Conservation (phyloP, 2,329 filamentous ascomycete genomes). For the Didymella glomerata region DNA sequence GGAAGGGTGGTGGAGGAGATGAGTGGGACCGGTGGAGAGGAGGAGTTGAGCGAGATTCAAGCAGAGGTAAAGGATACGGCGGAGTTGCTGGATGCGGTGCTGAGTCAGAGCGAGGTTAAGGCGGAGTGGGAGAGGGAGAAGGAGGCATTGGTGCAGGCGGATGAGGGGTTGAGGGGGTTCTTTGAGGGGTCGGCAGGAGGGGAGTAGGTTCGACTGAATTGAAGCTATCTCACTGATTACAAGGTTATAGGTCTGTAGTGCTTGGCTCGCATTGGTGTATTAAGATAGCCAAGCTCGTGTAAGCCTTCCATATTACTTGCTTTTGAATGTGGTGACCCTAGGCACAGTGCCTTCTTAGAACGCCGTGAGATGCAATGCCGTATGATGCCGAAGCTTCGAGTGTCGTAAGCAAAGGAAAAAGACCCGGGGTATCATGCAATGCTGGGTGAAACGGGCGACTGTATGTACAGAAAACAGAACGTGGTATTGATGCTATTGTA, state of each 20-base stretch:
- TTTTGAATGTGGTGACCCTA: background rate
- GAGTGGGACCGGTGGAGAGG: conserved; percentile 24
- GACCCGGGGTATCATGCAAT: conserved; percentile 13
- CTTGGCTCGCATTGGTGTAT: background rate
- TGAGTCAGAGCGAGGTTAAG: conserved; percentile 27
- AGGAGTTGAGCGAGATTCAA: conserved; percentile 9
- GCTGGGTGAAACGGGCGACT: background rate
- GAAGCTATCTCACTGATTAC: conserved; percentile 9
- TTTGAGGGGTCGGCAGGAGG: conserved; percentile 15
- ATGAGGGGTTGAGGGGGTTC: conserved; percentile 17
- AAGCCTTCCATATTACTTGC: background rate
- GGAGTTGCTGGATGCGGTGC: conserved; percentile 40
- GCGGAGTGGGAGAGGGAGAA: conserved; percentile 32
- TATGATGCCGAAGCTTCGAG: background rate
- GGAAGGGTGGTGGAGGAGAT: conserved; percentile 36
- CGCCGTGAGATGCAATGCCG: conserved; percentile 9
- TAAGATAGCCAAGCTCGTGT: background rate
- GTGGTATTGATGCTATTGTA: conserved; percentile 15
- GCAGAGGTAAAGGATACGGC: conserved; percentile 33
- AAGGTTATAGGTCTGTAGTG: background rate
- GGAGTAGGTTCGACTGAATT: background rate
- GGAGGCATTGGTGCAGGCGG: conserved; percentile 15
- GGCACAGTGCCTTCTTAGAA: background rate
- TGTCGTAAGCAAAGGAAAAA: background rate
- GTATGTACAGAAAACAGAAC: conserved; percentile 1